Conservation (phyloP, 768 basidiomycete species). For the Phylloporus sp. region DNA sequence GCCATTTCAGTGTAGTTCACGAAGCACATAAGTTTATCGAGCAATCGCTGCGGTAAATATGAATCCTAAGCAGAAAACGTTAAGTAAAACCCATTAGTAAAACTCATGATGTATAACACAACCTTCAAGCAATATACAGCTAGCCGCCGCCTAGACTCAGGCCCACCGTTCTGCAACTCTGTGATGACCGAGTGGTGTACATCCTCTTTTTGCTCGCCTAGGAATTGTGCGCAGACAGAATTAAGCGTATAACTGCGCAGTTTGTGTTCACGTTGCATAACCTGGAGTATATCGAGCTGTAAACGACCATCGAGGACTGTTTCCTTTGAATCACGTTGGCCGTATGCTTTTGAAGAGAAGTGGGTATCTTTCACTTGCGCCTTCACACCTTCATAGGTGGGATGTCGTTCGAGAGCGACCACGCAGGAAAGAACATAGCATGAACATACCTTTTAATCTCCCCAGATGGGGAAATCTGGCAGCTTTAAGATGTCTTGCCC, state of each 20-base stretch:
- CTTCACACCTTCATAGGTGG: conserved; percentile 48
- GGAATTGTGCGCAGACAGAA: conserved; percentile 94
- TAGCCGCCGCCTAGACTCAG: conserved; percentile 85
- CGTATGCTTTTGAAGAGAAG: conserved; percentile 97
- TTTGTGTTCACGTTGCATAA: conserved; percentile 99
- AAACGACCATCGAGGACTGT: conserved; percentile 86
- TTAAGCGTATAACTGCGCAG: conserved; percentile 96
- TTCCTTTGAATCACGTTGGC: conserved; percentile 94
- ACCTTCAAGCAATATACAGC: conserved; percentile 99
- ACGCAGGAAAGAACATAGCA: neutral
- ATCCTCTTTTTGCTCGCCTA: conserved; percentile 99
- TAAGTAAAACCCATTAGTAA: neutral
- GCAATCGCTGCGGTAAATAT: conserved; percentile 90
- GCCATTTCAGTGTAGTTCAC: conserved; percentile 99
- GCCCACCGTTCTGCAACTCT: conserved; percentile 92
- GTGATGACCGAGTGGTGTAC: conserved; percentile 99
- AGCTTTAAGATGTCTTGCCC: conserved; percentile 77
- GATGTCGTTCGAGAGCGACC: conserved; percentile 2
- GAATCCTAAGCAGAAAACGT: conserved; percentile 63
- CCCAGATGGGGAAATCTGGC: conserved; percentile 69
- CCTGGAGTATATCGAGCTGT: conserved; percentile 93
- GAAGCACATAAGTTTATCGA: conserved; percentile 99
- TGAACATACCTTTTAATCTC: conserved; percentile 57
- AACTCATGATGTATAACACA: neutral
- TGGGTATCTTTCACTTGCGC: conserved; percentile 89